Conservation (phyloP, 306 rosid species). For the Astragalus membranaceus region DNA sequence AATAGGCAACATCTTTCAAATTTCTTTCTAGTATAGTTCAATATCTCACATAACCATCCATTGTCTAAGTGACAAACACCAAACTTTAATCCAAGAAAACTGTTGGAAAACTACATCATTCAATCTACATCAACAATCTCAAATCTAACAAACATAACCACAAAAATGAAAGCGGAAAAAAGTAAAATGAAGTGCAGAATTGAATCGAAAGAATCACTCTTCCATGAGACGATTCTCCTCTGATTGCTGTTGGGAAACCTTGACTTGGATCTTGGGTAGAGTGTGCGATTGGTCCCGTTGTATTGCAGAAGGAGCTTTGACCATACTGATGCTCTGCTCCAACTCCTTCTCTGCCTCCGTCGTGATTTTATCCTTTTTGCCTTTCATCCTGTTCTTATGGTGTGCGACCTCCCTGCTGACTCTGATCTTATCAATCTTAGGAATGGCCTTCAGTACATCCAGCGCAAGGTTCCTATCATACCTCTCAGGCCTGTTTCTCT, state of each 20-base stretch:
- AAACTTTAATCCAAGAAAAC: too few relatives aligned
- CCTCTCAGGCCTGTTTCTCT: constrained; percentile 83
- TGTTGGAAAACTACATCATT: too few relatives aligned
- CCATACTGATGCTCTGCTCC: constrained; percentile 42
- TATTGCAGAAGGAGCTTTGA: constrained; percentile 48
- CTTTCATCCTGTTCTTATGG: constrained; percentile 43
- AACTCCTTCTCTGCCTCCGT: constrained; percentile 42
- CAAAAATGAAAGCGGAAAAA: too few relatives aligned
- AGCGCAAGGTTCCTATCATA: constrained; percentile 65
- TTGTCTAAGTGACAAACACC: too few relatives aligned
- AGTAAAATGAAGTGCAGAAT: too few relatives aligned
- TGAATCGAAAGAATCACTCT: constrained; percentile 32
- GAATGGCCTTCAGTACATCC: constrained; percentile 52
- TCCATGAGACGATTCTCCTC: constrained; percentile 49
- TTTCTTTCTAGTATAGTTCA: too few relatives aligned
- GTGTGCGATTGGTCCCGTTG: constrained; percentile 41
- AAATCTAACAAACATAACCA: too few relatives aligned
- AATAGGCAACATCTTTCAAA: too few relatives aligned
- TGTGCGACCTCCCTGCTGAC: constrained; percentile 38
- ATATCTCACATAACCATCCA: too few relatives aligned
- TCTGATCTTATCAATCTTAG: constrained; percentile 66
- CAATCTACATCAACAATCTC: too few relatives aligned
- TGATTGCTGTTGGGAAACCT: constrained; percentile 30
- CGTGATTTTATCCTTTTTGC: constrained; percentile 27
- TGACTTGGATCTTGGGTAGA: constrained; percentile 42